Conservation (phyloP, 352 stramenopile species). For the Phytophthora pisi region DNA sequence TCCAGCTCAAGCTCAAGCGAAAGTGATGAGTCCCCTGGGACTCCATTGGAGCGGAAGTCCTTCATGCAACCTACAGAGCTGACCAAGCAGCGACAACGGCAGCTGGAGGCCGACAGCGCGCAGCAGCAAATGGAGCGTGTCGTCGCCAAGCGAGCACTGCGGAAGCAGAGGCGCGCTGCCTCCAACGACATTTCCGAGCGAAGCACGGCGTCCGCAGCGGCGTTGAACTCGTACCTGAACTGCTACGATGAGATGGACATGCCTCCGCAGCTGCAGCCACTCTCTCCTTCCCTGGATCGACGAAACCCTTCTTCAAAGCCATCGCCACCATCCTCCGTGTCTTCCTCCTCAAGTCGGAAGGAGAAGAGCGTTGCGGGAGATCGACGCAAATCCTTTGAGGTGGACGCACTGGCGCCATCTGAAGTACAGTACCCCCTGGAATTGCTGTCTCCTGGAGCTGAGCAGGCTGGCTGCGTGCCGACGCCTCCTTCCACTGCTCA, state of each 20-base stretch:
- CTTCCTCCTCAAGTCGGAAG: conserved; percentile 20
- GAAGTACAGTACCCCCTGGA: conserved; percentile 19
- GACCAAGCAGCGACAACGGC: conserved; percentile 41
- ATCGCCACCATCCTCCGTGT: conserved; percentile 29
- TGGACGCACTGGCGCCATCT: not conserved
- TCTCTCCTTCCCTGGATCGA: conserved; percentile 28
- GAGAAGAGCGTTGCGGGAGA: conserved; percentile 20
- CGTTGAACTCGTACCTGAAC: conserved; percentile 32
- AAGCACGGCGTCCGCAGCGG: conserved; percentile 27
- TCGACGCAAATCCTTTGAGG: conserved; percentile 11
- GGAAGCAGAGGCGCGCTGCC: conserved; percentile 43
- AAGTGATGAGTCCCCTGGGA: conserved; percentile 38
- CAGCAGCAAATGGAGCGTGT: conserved; percentile 33
- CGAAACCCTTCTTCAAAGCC: conserved; percentile 7
- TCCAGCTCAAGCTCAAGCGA: conserved; percentile 34
- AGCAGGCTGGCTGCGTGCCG: conserved; percentile 24
- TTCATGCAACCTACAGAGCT: conserved; percentile 71
- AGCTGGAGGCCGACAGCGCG: conserved; percentile 24
- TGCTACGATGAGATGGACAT: conserved; percentile 50
- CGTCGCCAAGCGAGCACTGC: conserved; percentile 37
- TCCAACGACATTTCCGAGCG: conserved; percentile 50
- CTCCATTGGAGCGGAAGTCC: conserved; percentile 51
- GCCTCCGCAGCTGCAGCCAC: conserved; percentile 33
- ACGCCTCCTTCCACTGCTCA: conserved; percentile 24
- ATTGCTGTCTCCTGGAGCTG: conserved; percentile 31